These are phyloP conservation scores for Ceratobasidium sp. DNA, from an alignment of 1,284 basidiomycete genomes.

Conservation along the genomic window DNA sequence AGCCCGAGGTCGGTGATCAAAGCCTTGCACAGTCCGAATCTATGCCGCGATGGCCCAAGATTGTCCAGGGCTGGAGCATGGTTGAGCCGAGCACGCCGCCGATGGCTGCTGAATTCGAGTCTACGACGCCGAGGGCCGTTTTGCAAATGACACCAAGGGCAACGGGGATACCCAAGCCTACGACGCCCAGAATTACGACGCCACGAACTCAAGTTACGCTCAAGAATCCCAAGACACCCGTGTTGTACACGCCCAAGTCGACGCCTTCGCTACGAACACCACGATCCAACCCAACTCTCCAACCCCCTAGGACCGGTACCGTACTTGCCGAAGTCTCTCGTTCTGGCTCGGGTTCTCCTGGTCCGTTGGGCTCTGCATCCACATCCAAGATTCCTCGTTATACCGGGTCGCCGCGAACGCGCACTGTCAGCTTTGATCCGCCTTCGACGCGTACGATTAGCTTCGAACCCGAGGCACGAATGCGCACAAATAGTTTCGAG, in stretches of 20 bases:
- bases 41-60: conserved; percentile 23
- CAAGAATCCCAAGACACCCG: not conserved
- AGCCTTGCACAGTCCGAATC: conserved; percentile 6
- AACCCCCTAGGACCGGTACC: no score
- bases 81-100: conserved; percentile 10
- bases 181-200: not conserved
- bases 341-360: no score
- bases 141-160: not conserved
- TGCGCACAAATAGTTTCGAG: no score
- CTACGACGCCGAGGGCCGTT: not conserved
- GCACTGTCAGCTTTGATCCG: not conserved
- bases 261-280: no score
- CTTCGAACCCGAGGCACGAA: no score
- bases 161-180: not conserved
- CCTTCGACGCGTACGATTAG: no score
- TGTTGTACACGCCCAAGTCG: conserved; percentile 4
- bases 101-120: not conserved
- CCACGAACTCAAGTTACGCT: not conserved
- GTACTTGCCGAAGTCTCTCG: no score
- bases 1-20: not conserved
- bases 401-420: conserved; percentile 14
- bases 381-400: conserved; percentile 26
- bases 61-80: conserved; percentile 21
- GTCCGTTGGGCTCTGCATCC: conserved; percentile 4
- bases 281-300: no score